Conservation (phyloP, 1,284 basidiomycete genomes). For the Fomitopsis pinicola region DNA sequence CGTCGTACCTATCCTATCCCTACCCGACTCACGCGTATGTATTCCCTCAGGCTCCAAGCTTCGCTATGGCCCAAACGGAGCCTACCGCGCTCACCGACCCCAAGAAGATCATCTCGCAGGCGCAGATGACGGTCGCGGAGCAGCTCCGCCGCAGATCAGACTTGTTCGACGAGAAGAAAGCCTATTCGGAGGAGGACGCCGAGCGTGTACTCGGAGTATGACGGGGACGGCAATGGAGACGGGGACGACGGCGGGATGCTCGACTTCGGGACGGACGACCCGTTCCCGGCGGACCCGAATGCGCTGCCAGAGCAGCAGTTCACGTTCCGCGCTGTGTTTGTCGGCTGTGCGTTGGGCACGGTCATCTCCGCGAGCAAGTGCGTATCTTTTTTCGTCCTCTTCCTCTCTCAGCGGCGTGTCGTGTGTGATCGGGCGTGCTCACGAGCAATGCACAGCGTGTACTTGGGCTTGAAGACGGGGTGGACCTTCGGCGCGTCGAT, state of each 20-base stretch:
- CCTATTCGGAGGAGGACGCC: neutral
- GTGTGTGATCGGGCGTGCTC: too few species aligned
- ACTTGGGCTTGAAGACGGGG: conserved; percentile 5
- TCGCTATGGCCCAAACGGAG: neutral
- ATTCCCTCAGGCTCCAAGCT: too few species aligned
- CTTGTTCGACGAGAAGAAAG: conserved; percentile 8
- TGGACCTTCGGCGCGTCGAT: conserved; percentile 16
- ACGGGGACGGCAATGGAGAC: conserved; percentile 10
- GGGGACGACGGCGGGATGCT: conserved; percentile 5
- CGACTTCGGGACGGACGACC: conserved; percentile 15
- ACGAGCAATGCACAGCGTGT: conserved; percentile 1
- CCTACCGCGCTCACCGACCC: neutral
- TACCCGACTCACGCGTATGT: too few species aligned
- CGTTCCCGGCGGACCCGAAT: conserved; percentile 18
- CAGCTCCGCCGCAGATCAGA: conserved; percentile 1
- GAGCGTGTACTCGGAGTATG: conserved; percentile 5
- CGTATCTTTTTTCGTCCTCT: neutral
- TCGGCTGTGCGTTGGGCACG: conserved; percentile 7
- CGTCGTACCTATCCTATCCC: too few species aligned
- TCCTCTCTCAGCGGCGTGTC: too few species aligned
- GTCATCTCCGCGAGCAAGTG: conserved; percentile 22
- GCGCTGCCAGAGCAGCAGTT: conserved; percentile 16
- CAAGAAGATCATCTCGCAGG: neutral
- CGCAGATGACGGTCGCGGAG: neutral
- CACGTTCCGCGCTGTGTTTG: conserved; percentile 15